Evolutionary conservation across 2,329 filamentous ascomycete genomes (phyloP).

Genomic region (Chaetomiaceae sp.): DNA sequence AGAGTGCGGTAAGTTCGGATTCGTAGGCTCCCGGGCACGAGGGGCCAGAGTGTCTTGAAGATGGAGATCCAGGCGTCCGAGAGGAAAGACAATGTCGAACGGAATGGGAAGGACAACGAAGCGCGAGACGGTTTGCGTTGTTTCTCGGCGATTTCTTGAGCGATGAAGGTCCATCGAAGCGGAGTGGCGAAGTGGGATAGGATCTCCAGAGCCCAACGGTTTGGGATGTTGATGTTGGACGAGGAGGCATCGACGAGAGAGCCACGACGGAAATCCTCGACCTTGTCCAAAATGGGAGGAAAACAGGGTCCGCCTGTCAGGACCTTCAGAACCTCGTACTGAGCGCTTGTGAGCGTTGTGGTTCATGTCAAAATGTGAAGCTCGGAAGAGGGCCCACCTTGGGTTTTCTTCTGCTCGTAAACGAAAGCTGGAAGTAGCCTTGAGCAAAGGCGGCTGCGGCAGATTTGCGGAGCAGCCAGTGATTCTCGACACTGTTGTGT

Average conservation of each 20-base stretch:
- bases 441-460: background rate
- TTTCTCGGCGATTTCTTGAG: background rate
- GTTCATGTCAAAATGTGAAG: background rate
- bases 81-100: background rate
- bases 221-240: background rate
- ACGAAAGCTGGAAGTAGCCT: background rate
- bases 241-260: background rate
- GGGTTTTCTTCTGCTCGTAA: background rate
- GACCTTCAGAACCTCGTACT: background rate
- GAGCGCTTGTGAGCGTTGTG: background rate
- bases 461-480: conserved; percentile 2
- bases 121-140: background rate
- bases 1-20: background rate
- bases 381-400: background rate
- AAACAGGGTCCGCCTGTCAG: background rate
- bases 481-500: background rate
- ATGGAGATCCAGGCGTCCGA: background rate
- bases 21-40: background rate
- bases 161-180: background rate
- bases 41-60: background rate
- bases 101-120: background rate
- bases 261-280: background rate
- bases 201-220: background rate
- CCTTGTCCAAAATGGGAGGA: background rate
- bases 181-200: background rate